Evolutionary conservation across 2,329 filamentous ascomycete species (phyloP), one percentile per base, ranked within the genome.

Genomic region (Leptosphaerulina australis): DNA sequence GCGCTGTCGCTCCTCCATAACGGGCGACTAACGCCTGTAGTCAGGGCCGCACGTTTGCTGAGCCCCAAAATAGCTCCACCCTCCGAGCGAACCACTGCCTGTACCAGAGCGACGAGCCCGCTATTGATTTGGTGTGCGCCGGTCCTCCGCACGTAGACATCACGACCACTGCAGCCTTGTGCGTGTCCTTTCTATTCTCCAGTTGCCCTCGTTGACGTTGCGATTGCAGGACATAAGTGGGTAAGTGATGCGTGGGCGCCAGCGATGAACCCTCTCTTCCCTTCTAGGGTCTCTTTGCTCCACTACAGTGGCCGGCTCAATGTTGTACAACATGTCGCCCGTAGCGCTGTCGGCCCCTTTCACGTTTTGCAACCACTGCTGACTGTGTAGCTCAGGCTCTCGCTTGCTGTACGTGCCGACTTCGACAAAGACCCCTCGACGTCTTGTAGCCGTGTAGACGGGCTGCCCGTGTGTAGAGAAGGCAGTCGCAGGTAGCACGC

Each of bases 301-400:
- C 61, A 63, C 59, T 39, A 45, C 58, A 53, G 62, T 64, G 63
- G 58, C 60, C 63, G 60, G 56, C 56, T 39, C 64, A 63, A 68
- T 66, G 63, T 65, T 55, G 67, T 68, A 70, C 69, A 55, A 57
- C 68, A 67, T 52, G 51, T 60, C 58, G 66, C 57, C 62, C 53
- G 60, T 59, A 59, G 60, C 62, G 58, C 58, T 48, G 50, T 57
- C 41, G 59, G 48, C 59, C 64, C 62, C 62, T 64, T 66, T 64
- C 62, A 58, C 56, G 46, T 58, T 56, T 52, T 53, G 54, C 56
- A 51, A 50, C 58, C 50, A 59, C 50, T 53, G 64, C 67, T 72
- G 64, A 72, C 64, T 53, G 58, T 46, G 46, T 57, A 54, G 53
- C 47, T 43, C 58, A 70, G 66, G 56, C 59, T 50, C 44, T 53